These are phyloP conservation scores for Cucurbita argyrosperma DNA, from an alignment of 306 rosid species.

Conservation along the genomic window DNA sequence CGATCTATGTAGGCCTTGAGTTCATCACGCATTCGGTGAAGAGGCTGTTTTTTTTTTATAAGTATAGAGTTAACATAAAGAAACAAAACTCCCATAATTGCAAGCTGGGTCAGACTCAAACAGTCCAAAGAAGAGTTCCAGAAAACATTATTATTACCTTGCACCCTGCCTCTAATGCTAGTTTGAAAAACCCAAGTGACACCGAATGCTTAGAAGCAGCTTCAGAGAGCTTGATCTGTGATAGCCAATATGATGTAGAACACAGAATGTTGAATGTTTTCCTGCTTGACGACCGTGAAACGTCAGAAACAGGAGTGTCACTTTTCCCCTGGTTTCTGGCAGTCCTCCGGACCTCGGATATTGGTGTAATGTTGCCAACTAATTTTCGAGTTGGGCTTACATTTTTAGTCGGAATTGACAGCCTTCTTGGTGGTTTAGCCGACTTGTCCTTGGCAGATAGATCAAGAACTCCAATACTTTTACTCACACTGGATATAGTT, in stretches of 20 bases:
- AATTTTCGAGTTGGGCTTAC: constrained; percentile 36
- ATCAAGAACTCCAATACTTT: constrained; percentile 61
- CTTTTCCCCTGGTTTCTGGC: constrained; percentile 28
- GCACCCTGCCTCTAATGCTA: constrained; percentile 73
- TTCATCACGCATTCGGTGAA: constrained; percentile 53
- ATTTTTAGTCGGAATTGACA: constrained; percentile 50
- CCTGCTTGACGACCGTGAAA: constrained; percentile 34
- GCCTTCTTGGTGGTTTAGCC: constrained; percentile 82
- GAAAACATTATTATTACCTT: constrained; percentile 36
- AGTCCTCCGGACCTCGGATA: constrained; percentile 49
- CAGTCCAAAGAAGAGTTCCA: background rate
- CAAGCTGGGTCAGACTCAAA: background rate
- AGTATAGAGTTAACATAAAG: background rate
- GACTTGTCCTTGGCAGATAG: constrained; percentile 70
- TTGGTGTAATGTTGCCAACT: constrained; percentile 49
- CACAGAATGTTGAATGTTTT: constrained; percentile 45
- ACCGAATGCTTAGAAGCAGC: constrained; percentile 53
- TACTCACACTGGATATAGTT: constrained; percentile 42
- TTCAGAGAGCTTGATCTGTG: constrained; percentile 81
- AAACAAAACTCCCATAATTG: background rate
- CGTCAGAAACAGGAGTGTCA: constrained; percentile 56
- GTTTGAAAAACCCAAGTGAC: constrained; percentile 77
- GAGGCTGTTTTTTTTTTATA: constrained; percentile 23
- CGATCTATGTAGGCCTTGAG: constrained; percentile 41
- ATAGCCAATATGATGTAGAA: constrained; percentile 69